Percentiles rank a stretch among this genome's conserved stretches.
These are phyloP conservation scores for Tylopilus sp. DNA, from an alignment of 1,284 basidiomycete genomes.

Conservation along the genomic window DNA sequence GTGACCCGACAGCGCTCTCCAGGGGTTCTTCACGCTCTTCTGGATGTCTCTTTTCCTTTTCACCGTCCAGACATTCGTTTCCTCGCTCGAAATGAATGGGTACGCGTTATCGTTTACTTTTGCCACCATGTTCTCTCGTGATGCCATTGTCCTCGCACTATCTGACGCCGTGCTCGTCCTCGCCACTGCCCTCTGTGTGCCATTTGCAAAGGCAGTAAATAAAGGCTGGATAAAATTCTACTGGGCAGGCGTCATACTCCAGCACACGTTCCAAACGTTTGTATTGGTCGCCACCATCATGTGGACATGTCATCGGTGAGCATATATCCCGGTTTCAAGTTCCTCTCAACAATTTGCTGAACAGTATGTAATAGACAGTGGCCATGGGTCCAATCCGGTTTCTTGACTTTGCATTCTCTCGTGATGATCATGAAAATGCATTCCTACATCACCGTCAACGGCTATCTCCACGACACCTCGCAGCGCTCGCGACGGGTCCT, in stretches of 20 bases:
- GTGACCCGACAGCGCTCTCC: slow-evolving; percentile 6
- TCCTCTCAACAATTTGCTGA: neutral
- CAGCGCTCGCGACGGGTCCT: slow-evolving; percentile 45
- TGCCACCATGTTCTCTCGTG: slow-evolving; percentile 83
- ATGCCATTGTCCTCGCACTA: slow-evolving; percentile 79
- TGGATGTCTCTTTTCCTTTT: slow-evolving; percentile 86
- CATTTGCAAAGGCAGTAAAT: slow-evolving; percentile 75
- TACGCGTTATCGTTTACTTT: slow-evolving; percentile 80
- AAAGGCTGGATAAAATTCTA: slow-evolving; percentile 79
- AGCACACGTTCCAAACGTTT: slow-evolving; percentile 73
- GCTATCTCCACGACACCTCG: slow-evolving; percentile 67
- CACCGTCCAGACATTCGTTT: slow-evolving; percentile 72
- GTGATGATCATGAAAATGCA: slow-evolving; percentile 97
- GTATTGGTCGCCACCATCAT: slow-evolving; percentile 70
- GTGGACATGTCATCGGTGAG: slow-evolving; percentile 79
- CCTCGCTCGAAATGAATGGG: slow-evolving; percentile 73
- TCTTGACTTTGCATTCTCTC: slow-evolving; percentile 87
- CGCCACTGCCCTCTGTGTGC: slow-evolving; percentile 76
- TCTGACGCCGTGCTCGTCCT: slow-evolving; percentile 81
- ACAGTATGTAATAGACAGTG: slow-evolving; percentile 58
- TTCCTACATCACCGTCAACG: slow-evolving; percentile 90
- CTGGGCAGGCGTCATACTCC: slow-evolving; percentile 68
- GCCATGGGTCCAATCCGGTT: slow-evolving; percentile 99
- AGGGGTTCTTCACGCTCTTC: slow-evolving; percentile 93
- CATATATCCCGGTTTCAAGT: slow-evolving; percentile 1